Percentiles rank a stretch among this genome's conserved stretches.
Evolutionary conservation across 2,329 filamentous ascomycete genomes (phyloP).

Genomic region (Alternaria brassicicola): DNA sequence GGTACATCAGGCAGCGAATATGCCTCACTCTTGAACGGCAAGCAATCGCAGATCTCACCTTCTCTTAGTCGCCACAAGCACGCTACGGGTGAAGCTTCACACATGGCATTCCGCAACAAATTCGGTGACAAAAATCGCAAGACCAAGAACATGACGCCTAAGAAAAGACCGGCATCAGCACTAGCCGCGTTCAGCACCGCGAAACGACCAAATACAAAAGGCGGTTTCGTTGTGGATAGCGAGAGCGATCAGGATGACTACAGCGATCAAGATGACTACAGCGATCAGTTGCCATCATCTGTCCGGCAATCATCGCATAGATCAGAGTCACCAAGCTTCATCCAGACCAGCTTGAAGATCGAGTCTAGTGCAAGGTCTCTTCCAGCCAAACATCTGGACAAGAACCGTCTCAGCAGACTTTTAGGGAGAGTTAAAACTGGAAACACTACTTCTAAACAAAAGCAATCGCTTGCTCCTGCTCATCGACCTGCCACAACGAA

Average conservation of each 20-base stretch:
- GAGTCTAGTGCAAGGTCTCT: not conserved
- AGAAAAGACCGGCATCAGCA: not conserved
- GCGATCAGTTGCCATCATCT: not conserved
- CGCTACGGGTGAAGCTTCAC: not conserved
- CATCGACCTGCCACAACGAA: not conserved
- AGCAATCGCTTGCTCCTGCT: not conserved
- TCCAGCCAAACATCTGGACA: slow-evolving; percentile 8
- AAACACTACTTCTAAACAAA: not conserved
- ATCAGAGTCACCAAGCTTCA: not conserved
- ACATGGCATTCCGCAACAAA: not conserved
- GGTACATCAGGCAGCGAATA: not conserved
- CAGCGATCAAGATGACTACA: not conserved
- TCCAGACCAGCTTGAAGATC: not conserved
- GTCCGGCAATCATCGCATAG: too few relatives aligned
- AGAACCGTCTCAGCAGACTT: slow-evolving; percentile 5
- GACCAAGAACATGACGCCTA: not conserved
- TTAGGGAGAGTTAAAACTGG: not conserved
- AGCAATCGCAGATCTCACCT: not conserved
- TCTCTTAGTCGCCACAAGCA: not conserved
- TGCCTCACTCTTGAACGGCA: not conserved
- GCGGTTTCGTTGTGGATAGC: slow-evolving; percentile 19
- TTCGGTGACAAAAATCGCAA: too few relatives aligned
- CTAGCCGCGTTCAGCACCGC: not conserved
- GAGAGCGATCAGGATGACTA: slow-evolving; percentile 5
- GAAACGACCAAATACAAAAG: slow-evolving; percentile 11